phyloP scores from a whole-genome alignment of 192 early-diverging fungal genomes.

The Coemansia sp. region DNA sequence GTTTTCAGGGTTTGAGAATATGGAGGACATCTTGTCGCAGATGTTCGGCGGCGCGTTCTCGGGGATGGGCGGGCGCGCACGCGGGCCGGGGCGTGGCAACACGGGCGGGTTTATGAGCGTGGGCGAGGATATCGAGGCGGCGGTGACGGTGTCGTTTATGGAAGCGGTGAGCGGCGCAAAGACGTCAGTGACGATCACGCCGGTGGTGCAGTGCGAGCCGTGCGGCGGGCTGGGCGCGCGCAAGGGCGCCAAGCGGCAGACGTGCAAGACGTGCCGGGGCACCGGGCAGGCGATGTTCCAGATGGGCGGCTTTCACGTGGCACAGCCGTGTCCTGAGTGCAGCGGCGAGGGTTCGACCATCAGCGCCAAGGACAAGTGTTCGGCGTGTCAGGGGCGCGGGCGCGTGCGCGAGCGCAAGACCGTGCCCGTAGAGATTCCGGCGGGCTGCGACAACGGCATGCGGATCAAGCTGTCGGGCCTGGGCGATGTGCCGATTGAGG shows the following conservation, averaged over 20 bases:
- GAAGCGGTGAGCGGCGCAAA: slow-evolving; percentile 79
- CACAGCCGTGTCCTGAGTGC: slow-evolving; percentile 77
- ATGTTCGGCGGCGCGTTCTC: slow-evolving; percentile 65
- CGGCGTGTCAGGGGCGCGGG: slow-evolving; percentile 76
- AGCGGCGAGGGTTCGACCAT: slow-evolving; percentile 75
- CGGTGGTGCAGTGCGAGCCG: slow-evolving; percentile 67
- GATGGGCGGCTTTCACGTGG: slow-evolving; percentile 89
- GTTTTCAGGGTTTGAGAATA: slow-evolving; percentile 49
- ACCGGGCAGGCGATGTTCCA: slow-evolving; percentile 76
- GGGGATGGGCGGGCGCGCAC: slow-evolving; percentile 38
- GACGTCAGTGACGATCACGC: slow-evolving; percentile 62
- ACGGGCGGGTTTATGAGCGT: slow-evolving; percentile 28
- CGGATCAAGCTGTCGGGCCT: slow-evolving; percentile 70
- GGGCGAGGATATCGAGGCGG: slow-evolving; percentile 64
- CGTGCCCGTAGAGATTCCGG: slow-evolving; percentile 73
- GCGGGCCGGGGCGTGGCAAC: slow-evolving; percentile 37
- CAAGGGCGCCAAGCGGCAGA: slow-evolving; percentile 63
- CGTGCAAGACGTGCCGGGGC: slow-evolving; percentile 75
- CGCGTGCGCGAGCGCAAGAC: slow-evolving; percentile 69
- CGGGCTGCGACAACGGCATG: slow-evolving; percentile 81
- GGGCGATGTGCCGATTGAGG: slow-evolving; percentile 76
- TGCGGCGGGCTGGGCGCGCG: slow-evolving; percentile 83
- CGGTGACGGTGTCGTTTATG: slow-evolving; percentile 78
- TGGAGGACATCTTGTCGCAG: slow-evolving; percentile 68
- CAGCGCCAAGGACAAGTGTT: slow-evolving; percentile 63